phyloP scores from a whole-genome alignment of 2,329 filamentous ascomycete species.

The Ophiocordyceps camponoti-floridani region DNA sequence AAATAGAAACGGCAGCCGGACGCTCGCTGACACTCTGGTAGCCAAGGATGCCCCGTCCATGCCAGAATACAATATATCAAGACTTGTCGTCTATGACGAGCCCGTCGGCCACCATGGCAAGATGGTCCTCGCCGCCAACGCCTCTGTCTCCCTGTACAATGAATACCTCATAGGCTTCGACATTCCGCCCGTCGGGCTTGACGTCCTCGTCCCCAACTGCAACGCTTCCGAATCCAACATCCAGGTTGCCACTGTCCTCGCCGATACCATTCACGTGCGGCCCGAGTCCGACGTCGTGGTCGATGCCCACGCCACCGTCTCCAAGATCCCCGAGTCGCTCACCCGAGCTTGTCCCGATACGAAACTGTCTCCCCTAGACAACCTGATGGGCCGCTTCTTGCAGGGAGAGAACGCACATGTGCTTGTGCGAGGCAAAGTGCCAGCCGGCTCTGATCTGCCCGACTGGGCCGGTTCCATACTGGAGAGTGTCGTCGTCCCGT shows the following conservation, averaged over 20 bases:
- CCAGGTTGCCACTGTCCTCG: constrained; percentile 58
- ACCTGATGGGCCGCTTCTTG: constrained; percentile 65
- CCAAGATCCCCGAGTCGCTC: constrained; percentile 55
- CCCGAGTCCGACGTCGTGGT: constrained; percentile 51
- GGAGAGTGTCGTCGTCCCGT: constrained; percentile 62
- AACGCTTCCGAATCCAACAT: constrained; percentile 54
- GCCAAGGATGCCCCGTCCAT: constrained; percentile 56
- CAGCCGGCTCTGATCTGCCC: constrained; percentile 50
- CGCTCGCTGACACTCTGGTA: constrained; percentile 20
- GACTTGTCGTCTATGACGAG: constrained; percentile 63
- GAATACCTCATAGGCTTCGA: constrained; percentile 60
- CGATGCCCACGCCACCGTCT: constrained; percentile 54
- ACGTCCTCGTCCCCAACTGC: constrained; percentile 74
- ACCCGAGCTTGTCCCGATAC: constrained; percentile 59
- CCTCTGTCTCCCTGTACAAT: constrained; percentile 55
- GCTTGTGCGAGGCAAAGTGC: constrained; percentile 63
- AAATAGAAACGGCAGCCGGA: constrained; percentile 9
- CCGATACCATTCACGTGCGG: constrained; percentile 45
- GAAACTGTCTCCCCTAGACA: constrained; percentile 66
- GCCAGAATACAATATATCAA: constrained; percentile 68
- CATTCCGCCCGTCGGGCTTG: constrained; percentile 66
- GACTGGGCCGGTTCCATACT: constrained; percentile 70
- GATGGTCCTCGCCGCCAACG: constrained; percentile 63
- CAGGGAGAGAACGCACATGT: constrained; percentile 62
- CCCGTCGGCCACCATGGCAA: constrained; percentile 25